Evolutionary conservation across 129 eudicot species (phyloP).

Genomic region (Arctium lappa): DNA sequence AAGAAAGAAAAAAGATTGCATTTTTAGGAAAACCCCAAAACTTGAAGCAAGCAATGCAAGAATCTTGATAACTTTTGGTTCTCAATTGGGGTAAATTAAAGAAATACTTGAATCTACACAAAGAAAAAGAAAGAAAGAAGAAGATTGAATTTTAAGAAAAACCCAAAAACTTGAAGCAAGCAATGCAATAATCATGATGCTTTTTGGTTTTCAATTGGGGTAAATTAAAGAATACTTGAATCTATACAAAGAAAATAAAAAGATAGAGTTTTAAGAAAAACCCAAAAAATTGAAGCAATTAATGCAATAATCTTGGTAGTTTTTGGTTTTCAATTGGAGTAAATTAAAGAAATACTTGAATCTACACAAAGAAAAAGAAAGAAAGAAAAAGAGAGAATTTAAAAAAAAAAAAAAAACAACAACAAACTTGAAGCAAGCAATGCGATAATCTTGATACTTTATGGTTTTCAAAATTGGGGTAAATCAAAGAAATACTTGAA

Average conservation of each 20-base stretch:
- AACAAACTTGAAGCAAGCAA: constrained; percentile 7
- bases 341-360: too few relatives aligned
- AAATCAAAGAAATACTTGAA: background rate
- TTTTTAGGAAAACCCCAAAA: background rate
- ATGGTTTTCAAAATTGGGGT: background rate
- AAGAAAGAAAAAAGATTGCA: constrained; percentile 4
- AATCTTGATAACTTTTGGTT: constrained; percentile 3
- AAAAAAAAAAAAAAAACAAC: background rate
- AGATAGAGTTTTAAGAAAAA: too few relatives aligned
- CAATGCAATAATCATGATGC: constrained; percentile 17
- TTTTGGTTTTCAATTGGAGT: too few relatives aligned
- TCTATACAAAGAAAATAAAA: too few relatives aligned
- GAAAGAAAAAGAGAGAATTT: background rate
- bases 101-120: background rate
- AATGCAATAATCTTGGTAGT: too few relatives aligned
- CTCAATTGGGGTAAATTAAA: background rate
- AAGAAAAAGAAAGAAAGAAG: constrained; percentile 7
- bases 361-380: background rate
- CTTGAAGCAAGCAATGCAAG: constrained; percentile 19
- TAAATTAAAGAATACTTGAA: too few relatives aligned
- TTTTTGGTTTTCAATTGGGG: background rate
- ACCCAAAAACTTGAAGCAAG: constrained; percentile 2
- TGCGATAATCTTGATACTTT: constrained; percentile 14
- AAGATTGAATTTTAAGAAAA: background rate
- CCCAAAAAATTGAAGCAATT: too few relatives aligned